phyloP scores from a whole-genome alignment of 2,329 filamentous ascomycete genomes.

The Polychaeton citri region DNA sequence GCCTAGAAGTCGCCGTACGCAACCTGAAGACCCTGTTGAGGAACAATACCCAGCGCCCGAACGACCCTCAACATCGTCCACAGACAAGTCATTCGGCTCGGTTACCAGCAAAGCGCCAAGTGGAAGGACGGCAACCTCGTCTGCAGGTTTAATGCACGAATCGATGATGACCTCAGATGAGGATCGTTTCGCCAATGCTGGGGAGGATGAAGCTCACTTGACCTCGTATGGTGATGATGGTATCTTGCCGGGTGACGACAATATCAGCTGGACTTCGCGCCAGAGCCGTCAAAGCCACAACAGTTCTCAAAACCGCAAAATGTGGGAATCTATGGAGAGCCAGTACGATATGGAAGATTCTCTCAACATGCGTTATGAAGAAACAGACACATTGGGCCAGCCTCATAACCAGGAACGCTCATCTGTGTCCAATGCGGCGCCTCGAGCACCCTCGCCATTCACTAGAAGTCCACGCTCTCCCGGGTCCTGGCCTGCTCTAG shows the following conservation, averaged over 20 bases:
- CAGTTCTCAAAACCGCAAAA: conserved; percentile 12
- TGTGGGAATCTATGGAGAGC: conserved; percentile 20
- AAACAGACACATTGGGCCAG: background rate
- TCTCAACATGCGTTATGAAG: conserved; percentile 9
- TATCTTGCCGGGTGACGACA: conserved; percentile 23
- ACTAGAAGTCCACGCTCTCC: conserved; percentile 11
- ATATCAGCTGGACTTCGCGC: conserved; percentile 22
- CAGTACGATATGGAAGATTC: conserved; percentile 19
- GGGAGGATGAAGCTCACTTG: conserved; percentile 20
- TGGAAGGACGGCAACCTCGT: background rate
- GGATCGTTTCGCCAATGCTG: conserved; percentile 29
- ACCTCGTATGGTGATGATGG: conserved; percentile 9
- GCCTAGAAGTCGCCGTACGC: background rate
- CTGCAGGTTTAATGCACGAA: background rate
- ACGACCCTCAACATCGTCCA: background rate
- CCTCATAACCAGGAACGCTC: background rate
- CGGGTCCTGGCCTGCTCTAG: conserved; percentile 16
- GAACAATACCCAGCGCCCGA: background rate
- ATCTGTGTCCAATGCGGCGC: background rate
- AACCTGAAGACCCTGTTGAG: background rate
- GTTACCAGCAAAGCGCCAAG: conserved; percentile 1
- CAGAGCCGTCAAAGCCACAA: conserved; percentile 11
- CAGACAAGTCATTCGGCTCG: background rate
- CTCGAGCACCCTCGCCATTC: conserved; percentile 12
- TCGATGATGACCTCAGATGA: conserved; percentile 15